Evolutionary conservation across 2,329 filamentous ascomycete species (phyloP), one percentile per base, ranked within the genome.

Genomic region (Fusarium neocosmosporiellum): DNA sequence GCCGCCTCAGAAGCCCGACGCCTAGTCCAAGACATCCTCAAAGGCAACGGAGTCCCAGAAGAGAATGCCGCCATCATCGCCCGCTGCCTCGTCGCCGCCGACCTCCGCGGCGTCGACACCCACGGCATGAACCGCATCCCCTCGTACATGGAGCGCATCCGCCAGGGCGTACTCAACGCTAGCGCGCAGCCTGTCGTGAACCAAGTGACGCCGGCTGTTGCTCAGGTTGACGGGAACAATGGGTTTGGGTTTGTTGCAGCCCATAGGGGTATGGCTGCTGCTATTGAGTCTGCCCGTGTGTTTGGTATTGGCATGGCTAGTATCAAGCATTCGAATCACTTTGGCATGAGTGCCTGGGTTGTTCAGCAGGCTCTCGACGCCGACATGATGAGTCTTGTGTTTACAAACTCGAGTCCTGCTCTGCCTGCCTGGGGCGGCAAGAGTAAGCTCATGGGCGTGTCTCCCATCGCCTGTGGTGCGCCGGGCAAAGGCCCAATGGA

Each of bases 301-400:
- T 90, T 87, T 75, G 93, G 93, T 14, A 93, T 96, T 70, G 94
- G 93, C 29, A 91, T 96, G 88, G 92, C 92, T 0, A 90, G 88
- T 66, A 86, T 96, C 77, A 93, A 91, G 80, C 91, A 92, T 81
- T 93, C 91, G 43, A 96, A 96, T 76, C 93, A 96, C 80, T 95
- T 93, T 76, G 94, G 94, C 62, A 96, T 96, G 93, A 88, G 88
- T 5, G 93, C 94, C 0, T 96, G 93, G 92, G 79, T 95, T 0
- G 93, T 95, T 13, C 91, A 94, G 79, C 91, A 94, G 81, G 94
- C 93, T 0, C 81, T 95, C 16, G 92, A 96, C 66, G 90, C 88
- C 1, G 86, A 87, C 39, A 90, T 93, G 88, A 91, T 93, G 88
- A 89, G 87, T 63, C 84, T 93, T 18, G 91, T 93, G 2, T 93